Evolutionary conservation across 2,329 filamentous ascomycete species (phyloP), one percentile per base, ranked within the genome.

Genomic region (Sporothrix pallida): DNA sequence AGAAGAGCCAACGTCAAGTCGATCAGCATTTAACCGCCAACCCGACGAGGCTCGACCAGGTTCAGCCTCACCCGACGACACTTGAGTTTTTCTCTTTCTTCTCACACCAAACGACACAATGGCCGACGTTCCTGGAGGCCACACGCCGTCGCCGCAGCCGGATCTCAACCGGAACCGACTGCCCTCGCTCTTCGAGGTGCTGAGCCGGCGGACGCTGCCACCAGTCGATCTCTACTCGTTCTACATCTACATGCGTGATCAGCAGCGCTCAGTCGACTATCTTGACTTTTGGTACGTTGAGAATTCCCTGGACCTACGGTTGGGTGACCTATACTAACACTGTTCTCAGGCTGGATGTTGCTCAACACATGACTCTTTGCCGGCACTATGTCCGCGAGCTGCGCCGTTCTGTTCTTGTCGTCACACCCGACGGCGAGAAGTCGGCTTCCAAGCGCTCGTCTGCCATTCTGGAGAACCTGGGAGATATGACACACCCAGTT

Each of bases 211-310:
- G 76, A 99, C 96, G n/a, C 87, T 97, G 23, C 93, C 97, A 68
- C 96, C 96, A 0, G 95, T 99, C 74, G 97, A 99, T 80, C 87
- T 99, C 12, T 99, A 97, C 83, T 98, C 95, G 1, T 99, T 99
- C 85, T 99, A 99, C 84, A 99, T 99, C 79, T 99, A 97, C 84
- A 99, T 99, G 96, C 90, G 96, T 79, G 97, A 99, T 82, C 95
- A 98, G 83, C 96, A 99, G 83, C 91, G 95, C 81, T 98, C 95
- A 8, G 96, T 99, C 13, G 96, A 99, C 80, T 99, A 99, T 79
- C 86, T 99, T 58, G 96, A 99, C 81, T 99, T 99, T 83, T 99
- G 97, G 96, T 98, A 86, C 74, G 89, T 65, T 56, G 1, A 4
- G 23, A 13, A 3, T 17, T 6, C 44, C 9, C 1, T 37, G n/a